Evolutionary conservation across 805 yeast genomes (phyloP), one percentile per base, ranked within the genome.

Genomic region (Suhomyces emberorum): DNA sequence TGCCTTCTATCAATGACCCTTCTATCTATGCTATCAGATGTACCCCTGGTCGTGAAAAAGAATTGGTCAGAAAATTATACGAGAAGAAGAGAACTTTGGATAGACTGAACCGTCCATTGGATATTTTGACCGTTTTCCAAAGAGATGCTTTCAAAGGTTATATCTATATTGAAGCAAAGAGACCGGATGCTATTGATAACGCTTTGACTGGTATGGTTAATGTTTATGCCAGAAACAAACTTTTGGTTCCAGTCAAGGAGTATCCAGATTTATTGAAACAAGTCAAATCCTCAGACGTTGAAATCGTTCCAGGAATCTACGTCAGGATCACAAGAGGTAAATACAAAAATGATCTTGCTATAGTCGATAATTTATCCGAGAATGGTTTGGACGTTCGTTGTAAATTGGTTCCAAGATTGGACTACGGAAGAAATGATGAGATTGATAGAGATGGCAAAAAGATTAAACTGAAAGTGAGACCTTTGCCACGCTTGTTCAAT

Each of bases 1-100:
- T 93, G 61, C 98, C 98, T 9, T 88, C 97, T 21, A 95, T 93
- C 40, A 88, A 89, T 52, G 97, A 93, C 57, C 98, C 98, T 7
- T 81, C 88, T 37, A 87, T 93, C 51, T 93, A 96, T 85, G 98
- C 96, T 54, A 79, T 93, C 30, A 79, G 96, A 61, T 88, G 95
- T 66, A 78, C 95, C 53, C 88, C 86, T 22, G 97, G 98, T 33
- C 79, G 83, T 48, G 98, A 93, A 62, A 91, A 87, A 60, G 96
- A 88, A 35, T 69, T 89, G 45, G 95, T 93, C 16, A 78, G 88
- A 46, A 85, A 85, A 46, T 67, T 93, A 34, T 73, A 83, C 63
- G 88, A 89, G 50, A 88, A 89, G 65, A 86, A 87, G 68, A 65
- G 82, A 43, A 86, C 88, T 35, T 66, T 87, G 51, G 83, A 82